Base-by-base conservation (phyloP, 2,329 filamentous ascomycete species). In the Sporothrix inflata region DNA sequence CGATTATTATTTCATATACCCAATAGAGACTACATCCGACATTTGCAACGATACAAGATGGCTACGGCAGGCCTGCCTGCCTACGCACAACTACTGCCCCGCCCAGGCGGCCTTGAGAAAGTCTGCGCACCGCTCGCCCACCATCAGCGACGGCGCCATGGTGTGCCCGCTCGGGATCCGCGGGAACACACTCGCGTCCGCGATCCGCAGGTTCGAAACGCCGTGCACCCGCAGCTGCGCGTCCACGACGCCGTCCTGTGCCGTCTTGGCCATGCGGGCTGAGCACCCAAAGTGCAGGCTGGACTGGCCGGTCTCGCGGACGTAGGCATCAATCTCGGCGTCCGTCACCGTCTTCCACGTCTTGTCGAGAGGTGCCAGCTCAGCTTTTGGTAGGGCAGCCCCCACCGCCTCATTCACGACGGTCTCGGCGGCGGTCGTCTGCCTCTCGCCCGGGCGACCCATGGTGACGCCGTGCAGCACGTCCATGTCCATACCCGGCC, bases 251-350 rank as follows among this genome's bases (percentile, higher is more conserved):
- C 77, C 77, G 1, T 74, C 72, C 27, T 9, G 27, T 1, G 73
- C 21, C 12, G 42, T 63, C 0, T 53, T 45, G 14, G 80, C 79
- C 73, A 81, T 81, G 9, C 81, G 81, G 74, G 84, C 80, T 76
- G 85, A 83, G 12, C 82, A 81, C 30, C 79, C 77, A 16, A 82
- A 81, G 53, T 84, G 83, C 16, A 80, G 77, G 38, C 75, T 75
- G 6, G 76, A 76, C 14, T 74, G 67, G 42, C 72, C 74, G 4
- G 76, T 73, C 6, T 71, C 73, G 42, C 73, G 68, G 7, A 73
- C 70, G 21, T 77, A 81, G 6, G 73, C 75, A 21, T 81, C 80
- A 24, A 81, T 78, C 67, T 81, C 76, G 1, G 73, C 74, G 24
- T 81, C 79, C 1, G 76, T 75, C 5, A 78, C 75, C 4, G 76